A percentile compares a stretch with the other conserved stretches of the same genome.
phyloP scores from a whole-genome alignment of 495 filamentous ascomycete species.

The Zalerion maritima region DNA sequence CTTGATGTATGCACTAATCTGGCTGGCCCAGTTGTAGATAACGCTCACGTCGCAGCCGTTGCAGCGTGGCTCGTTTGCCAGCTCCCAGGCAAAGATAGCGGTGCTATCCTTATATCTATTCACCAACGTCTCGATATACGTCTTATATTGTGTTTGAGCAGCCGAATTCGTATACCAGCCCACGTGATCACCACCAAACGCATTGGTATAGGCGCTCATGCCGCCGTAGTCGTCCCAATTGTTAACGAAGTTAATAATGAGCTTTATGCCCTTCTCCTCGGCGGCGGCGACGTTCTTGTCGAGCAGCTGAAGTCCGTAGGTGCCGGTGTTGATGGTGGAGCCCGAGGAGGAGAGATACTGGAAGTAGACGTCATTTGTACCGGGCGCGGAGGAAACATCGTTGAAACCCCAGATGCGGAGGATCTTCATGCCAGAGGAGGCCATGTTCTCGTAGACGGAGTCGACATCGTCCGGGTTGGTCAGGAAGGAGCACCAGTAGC shows the following conservation, averaged over 20 bases:
- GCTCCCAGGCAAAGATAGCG: slow-evolving; percentile 58
- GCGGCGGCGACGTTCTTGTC: slow-evolving; percentile 44
- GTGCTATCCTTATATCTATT: slow-evolving; percentile 39
- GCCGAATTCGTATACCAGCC: slow-evolving; percentile 41
- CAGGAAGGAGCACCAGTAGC: slow-evolving; percentile 62
- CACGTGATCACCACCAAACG: slow-evolving; percentile 49
- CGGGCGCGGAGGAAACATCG: slow-evolving; percentile 30
- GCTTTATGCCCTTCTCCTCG: slow-evolving; percentile 36
- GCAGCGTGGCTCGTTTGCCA: slow-evolving; percentile 59
- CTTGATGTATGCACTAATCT: slow-evolving; percentile 48
- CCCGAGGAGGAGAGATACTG: slow-evolving; percentile 38
- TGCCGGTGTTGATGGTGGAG: slow-evolving; percentile 50
- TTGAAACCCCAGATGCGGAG: slow-evolving; percentile 64
- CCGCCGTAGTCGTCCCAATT: slow-evolving; percentile 52
- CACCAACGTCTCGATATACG: slow-evolving; percentile 49
- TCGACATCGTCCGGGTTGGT: slow-evolving; percentile 49
- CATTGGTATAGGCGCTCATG: slow-evolving; percentile 45
- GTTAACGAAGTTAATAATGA: slow-evolving; percentile 44
- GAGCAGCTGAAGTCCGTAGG: slow-evolving; percentile 49
- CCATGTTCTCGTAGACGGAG: slow-evolving; percentile 34
- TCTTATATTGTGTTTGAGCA: slow-evolving; percentile 44
- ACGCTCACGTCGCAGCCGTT: slow-evolving; percentile 41
- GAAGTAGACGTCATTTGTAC: slow-evolving; percentile 39
- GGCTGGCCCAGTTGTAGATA: slow-evolving; percentile 47
- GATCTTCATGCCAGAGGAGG: slow-evolving; percentile 45